Percentiles rank a stretch among this genome's conserved stretches.
Evolutionary conservation across 2,329 filamentous ascomycete species (phyloP).

Genomic region (Magnaporthiopsis rhizophila): DNA sequence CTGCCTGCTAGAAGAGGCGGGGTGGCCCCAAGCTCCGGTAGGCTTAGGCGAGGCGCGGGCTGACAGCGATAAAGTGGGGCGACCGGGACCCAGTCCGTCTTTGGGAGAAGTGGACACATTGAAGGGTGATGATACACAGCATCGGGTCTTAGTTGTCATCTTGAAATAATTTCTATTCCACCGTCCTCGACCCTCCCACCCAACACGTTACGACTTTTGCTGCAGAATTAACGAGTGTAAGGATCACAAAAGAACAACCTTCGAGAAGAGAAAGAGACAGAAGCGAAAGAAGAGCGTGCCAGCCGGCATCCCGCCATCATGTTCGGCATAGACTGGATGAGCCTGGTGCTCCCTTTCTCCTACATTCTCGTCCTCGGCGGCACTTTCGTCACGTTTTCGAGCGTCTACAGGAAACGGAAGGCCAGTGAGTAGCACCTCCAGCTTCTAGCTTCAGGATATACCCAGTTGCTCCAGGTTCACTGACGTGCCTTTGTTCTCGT

Average conservation of each 20-base stretch:
- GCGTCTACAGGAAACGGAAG: conserved; percentile 88
- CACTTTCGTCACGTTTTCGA: conserved; percentile 85
- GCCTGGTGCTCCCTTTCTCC: conserved; percentile 77
- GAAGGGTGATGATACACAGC: no score
- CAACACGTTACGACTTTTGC: neutral
- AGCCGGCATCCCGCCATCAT: conserved; percentile 24
- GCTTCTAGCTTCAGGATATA: neutral
- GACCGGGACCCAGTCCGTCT: neutral
- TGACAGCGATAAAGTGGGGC: neutral
- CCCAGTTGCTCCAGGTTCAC: neutral
- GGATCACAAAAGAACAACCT: neutral
- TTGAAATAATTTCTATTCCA: neutral
- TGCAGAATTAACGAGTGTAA: neutral
- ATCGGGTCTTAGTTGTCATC: neutral
- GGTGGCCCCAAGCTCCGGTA: neutral
- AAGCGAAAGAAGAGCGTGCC: neutral
- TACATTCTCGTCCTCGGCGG: conserved; percentile 84
- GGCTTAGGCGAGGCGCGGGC: neutral
- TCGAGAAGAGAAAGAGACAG: neutral
- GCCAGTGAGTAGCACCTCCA: conserved; percentile 48
- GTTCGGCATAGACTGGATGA: conserved; percentile 66
- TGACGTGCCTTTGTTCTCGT: conserved; percentile 2
- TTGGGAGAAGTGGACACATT: neutral
- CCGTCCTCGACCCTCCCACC: neutral
- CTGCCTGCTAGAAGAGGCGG: neutral